These are phyloP conservation scores for Aspergillus asperescens DNA, from an alignment of 495 filamentous ascomycete genomes.

Conservation along the genomic window DNA sequence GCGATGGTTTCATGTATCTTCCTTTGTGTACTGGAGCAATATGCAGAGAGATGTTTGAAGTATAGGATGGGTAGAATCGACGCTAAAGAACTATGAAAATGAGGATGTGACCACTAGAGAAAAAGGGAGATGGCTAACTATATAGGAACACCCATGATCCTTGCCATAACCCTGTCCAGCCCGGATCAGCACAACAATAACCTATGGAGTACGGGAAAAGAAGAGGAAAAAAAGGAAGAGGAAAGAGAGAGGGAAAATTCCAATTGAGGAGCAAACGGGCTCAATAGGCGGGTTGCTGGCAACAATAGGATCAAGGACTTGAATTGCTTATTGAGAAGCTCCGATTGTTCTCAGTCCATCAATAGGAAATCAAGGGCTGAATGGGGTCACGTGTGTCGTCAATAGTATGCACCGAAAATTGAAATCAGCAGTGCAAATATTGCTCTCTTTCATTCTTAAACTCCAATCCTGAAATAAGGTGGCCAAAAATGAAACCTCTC, in stretches of 20 bases:
- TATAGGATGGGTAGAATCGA: too few species aligned
- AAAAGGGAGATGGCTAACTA: too few species aligned
- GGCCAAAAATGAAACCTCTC: neutral
- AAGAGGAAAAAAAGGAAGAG: neutral
- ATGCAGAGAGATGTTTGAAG: too few species aligned
- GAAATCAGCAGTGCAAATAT: neutral
- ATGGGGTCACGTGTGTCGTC: constrained; percentile 16
- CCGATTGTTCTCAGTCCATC: constrained; percentile 21
- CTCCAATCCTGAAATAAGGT: too few species aligned
- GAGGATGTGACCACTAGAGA: too few species aligned
- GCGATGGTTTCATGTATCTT: too few species aligned
- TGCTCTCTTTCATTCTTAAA: too few species aligned
- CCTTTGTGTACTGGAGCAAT: too few species aligned
- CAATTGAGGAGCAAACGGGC: neutral
- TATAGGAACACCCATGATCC: neutral
- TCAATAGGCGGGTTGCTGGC: constrained; percentile 13
- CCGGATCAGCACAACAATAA: constrained; percentile 3
- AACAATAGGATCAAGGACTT: constrained; percentile 9
- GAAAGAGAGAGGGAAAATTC: neutral
- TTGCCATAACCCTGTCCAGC: too few species aligned
- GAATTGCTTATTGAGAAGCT: constrained; percentile 15
- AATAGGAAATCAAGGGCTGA: constrained; percentile 14
- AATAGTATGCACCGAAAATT: neutral
- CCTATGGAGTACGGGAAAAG: too few species aligned
- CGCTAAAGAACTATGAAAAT: too few species aligned